Percentiles rank a stretch among this genome's conserved stretches.
Conservation (phyloP, 768 basidiomycete species). For the Termitomyces heimii region DNA sequence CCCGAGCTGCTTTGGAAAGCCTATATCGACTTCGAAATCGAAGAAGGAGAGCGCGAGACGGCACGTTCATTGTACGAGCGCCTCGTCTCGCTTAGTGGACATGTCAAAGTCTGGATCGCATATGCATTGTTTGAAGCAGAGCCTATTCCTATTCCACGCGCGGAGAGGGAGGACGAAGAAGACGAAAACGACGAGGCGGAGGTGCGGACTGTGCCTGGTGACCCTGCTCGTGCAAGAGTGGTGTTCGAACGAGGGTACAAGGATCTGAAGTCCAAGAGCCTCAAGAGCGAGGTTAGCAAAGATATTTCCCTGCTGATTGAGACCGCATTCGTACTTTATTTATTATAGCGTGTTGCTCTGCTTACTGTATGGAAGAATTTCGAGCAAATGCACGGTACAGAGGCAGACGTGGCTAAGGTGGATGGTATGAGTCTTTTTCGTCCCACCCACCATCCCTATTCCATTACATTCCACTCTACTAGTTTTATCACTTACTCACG, state of each 20-base stretch:
- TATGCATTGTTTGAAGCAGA: constrained; percentile 91
- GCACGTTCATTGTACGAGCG: constrained; percentile 88
- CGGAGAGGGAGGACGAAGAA: constrained; percentile 66
- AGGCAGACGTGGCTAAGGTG: constrained; percentile 74
- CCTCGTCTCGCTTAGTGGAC: constrained; percentile 77
- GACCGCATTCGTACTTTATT: not conserved
- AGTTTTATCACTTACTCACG: no score
- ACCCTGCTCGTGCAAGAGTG: constrained; percentile 59
- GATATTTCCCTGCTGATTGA: not conserved
- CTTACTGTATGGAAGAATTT: constrained; percentile 95
- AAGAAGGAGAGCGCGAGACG: constrained; percentile 85
- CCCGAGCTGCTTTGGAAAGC: constrained; percentile 94
- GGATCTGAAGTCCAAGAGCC: constrained; percentile 70
- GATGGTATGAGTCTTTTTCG: constrained; percentile 66
- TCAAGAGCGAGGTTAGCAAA: constrained; percentile 80
- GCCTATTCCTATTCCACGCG: constrained; percentile 58
- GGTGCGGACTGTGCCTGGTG: constrained; percentile 65
- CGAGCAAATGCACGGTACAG: constrained; percentile 74
- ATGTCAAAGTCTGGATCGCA: constrained; percentile 96
- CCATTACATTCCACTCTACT: no score
- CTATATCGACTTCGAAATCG: constrained; percentile 94
- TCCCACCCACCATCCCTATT: no score
- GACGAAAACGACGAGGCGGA: constrained; percentile 63
- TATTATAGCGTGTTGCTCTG: constrained; percentile 74
- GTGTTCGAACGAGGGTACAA: constrained; percentile 88